These are phyloP conservation scores for Thielaviopsis ethacetica DNA, from an alignment of 2,329 filamentous ascomycete genomes.

Conservation along the genomic window DNA sequence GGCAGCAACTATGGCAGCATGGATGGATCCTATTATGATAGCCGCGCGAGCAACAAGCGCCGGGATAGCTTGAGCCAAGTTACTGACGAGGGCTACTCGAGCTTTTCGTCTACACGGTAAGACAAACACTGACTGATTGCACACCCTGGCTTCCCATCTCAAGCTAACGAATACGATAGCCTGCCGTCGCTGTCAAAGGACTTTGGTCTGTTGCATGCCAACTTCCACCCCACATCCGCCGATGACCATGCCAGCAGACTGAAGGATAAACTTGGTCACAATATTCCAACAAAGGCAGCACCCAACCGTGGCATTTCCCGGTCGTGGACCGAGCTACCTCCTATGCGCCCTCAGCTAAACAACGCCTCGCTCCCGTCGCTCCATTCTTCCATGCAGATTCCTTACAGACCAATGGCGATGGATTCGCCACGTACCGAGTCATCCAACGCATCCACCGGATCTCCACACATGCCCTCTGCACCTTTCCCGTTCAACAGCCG, in stretches of 20 bases:
- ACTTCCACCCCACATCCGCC: constrained; percentile 28
- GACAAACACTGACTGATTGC: constrained; percentile 13
- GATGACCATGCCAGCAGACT: constrained; percentile 33
- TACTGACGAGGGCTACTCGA: constrained; percentile 28
- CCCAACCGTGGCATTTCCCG: constrained; percentile 17
- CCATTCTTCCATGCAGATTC: constrained; percentile 27
- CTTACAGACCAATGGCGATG: constrained; percentile 21
- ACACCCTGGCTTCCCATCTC: not conserved
- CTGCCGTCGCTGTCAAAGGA: constrained; percentile 25
- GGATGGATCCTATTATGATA: constrained; percentile 19
- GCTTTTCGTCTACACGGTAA: constrained; percentile 25
- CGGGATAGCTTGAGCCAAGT: constrained; percentile 13
- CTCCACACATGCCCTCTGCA: constrained; percentile 24
- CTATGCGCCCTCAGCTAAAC: constrained; percentile 22
- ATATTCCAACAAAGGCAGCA: constrained; percentile 27
- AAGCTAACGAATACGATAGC: constrained; percentile 19
- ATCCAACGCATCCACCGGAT: constrained; percentile 31
- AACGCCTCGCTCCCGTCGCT: constrained; percentile 25
- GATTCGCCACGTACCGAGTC: constrained; percentile 28
- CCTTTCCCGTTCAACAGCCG: constrained; percentile 26
- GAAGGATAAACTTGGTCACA: constrained; percentile 37
- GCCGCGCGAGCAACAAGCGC: constrained; percentile 12
- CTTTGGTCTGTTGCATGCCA: constrained; percentile 35
- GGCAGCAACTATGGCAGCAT: constrained; percentile 26
- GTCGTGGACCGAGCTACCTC: constrained; percentile 11